Base-by-base conservation (phyloP, 352 stramenopile genomes). In the Discostella stelligera region DNA sequence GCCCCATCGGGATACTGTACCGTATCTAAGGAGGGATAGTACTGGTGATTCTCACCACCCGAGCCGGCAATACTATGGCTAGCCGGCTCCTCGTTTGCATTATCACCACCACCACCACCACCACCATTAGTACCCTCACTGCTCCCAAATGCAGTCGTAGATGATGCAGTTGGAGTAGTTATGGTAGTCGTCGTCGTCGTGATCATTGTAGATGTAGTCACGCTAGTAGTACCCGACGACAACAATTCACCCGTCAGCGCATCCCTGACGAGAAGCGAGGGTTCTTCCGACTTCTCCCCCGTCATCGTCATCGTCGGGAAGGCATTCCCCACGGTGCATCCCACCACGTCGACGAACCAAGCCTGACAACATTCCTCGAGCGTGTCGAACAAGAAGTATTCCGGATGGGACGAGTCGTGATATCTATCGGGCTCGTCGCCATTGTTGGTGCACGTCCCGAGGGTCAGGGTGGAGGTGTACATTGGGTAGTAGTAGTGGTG, bases 21-120 rank as follows among this genome's bases (percentile, higher is more conserved):
- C 21, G 75, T 67, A 48, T 75, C 23, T n/a, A 81, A 76, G 11
- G 74, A 76, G 27, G 74, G 74, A 25, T 81, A 81, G n/a, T 44
- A 60, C 37, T 44, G 7, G 14, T 58, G 18, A 2, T 30, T 18
- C 11, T 8, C 25, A 2, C n/a, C 18, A 16, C 9, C 14, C 0
- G 20, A 14, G 2, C 9, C 3, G 4, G 20, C 50, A 37, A 3
- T 6, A 16, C 7, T 44, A 14, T 44, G 4, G 46, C n/a, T n/a
- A n/a, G n/a, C n/a, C n/a, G 23, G 23, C 46, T 7, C 18, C 46
- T 23, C 23, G 13, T 20, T 20, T 1, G 1, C 7, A 7, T 53
- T 20, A 13, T 44, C 37, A 14, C 1, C 7, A 44, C 37, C 7
- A 44, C 37, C 37, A 14, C 11, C 37, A 44, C 11, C 37, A 44